phyloP scores from a whole-genome alignment of 257 asterid genomes.

The Solanum ossicruentum region DNA sequence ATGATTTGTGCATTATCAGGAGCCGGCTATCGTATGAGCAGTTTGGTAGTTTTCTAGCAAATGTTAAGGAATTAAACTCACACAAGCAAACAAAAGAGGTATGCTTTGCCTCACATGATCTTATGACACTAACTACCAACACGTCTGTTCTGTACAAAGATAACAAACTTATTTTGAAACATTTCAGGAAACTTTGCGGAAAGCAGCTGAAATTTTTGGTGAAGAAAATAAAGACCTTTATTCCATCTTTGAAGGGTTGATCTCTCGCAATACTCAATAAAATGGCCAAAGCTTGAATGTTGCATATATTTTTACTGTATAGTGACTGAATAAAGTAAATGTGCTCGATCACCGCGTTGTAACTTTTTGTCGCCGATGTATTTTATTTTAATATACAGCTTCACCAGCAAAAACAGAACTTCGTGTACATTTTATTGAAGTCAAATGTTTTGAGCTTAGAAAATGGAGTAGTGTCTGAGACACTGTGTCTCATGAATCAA shows the following conservation, averaged over 20 bases:
- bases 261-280: slow-evolving; percentile 63
- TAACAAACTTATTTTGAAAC: background rate
- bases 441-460: background rate
- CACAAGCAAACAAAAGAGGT: slow-evolving; percentile 96
- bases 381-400: background rate
- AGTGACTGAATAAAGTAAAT: background rate
- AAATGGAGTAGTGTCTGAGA: background rate
- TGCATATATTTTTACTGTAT: slow-evolving; percentile 16
- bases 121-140: background rate
- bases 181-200: slow-evolving; percentile 62
- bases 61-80: slow-evolving; percentile 86
- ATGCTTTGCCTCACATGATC: background rate
- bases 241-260: slow-evolving; percentile 67
- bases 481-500: background rate
- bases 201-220: slow-evolving; percentile 81
- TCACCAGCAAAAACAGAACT: background rate
- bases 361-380: background rate
- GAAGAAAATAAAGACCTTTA: slow-evolving; percentile 83
- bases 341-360: background rate
- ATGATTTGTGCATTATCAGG: slow-evolving; percentile 19
- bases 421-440: background rate
- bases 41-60: slow-evolving; percentile 83
- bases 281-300: background rate
- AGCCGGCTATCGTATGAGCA: slow-evolving; percentile 80
- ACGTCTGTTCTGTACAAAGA: background rate